These are phyloP conservation scores for Durio zibethinus DNA, from an alignment of 345 rosid genomes.

Conservation along the genomic window DNA sequence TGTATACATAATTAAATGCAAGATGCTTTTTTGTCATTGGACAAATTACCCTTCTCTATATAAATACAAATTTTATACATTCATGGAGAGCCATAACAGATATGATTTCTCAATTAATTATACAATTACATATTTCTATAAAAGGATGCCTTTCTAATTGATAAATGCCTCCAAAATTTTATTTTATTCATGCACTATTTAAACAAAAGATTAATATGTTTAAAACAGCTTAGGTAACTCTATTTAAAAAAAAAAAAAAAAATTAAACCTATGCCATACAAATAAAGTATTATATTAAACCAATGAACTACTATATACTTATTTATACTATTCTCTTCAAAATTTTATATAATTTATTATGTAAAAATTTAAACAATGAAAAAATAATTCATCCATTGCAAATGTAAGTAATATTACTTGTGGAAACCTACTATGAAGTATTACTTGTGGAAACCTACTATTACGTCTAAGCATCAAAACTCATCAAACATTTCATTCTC, in stretches of 20 bases:
- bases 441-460: neutral
- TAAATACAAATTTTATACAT: neutral
- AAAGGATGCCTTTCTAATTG: neutral
- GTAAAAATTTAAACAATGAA: neutral
- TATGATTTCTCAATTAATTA: neutral
- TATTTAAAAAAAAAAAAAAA: too few species aligned
- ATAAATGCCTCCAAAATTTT: too few species aligned
- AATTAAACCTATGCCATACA: too few species aligned
- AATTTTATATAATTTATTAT: neutral
- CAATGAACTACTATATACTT: neutral
- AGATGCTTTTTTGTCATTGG: neutral
- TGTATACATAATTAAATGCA: neutral
- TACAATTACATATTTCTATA: neutral
- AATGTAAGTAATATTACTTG: too few species aligned
- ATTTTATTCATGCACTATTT: too few species aligned
- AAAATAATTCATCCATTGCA: neutral
- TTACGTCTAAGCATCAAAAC: neutral
- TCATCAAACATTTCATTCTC: neutral
- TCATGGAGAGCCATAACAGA: neutral
- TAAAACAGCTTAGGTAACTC: too few species aligned
- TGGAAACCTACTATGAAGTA: too few species aligned
- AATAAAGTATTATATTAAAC: neutral
- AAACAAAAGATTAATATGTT: too few species aligned
- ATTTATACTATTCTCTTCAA: neutral
- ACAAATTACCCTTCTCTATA: neutral